phyloP scores from a whole-genome alignment of 306 rosid species.

The Medicago lupulina region DNA sequence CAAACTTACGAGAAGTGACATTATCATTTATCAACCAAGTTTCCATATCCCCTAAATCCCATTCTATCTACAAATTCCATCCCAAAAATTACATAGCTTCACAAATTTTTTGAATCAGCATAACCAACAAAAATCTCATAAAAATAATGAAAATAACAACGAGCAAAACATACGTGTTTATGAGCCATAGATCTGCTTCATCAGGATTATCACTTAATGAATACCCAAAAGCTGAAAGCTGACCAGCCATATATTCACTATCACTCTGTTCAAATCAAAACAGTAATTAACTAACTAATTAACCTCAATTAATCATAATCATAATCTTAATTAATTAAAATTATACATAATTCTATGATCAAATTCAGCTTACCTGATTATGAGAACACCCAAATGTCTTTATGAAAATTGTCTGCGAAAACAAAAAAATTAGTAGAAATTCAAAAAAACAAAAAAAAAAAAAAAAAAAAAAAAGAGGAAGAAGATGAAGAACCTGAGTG shows the following conservation, averaged over 20 bases:
- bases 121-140: background rate
- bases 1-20: background rate
- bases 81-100: background rate
- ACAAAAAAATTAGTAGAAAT: background rate
- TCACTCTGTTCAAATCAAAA: conserved; percentile 70
- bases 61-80: background rate
- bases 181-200: conserved; percentile 94
- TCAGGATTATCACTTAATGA: conserved; percentile 79
- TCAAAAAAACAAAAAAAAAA: background rate
- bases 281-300: background rate
- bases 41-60: background rate
- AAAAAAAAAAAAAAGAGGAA: background rate
- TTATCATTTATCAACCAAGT: background rate
- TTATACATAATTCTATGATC: background rate
- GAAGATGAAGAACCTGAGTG: conserved; percentile 62
- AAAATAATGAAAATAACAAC: background rate
- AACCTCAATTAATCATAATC: background rate
- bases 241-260: conserved; percentile 98
- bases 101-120: background rate
- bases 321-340: background rate
- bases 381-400: conserved; percentile 97
- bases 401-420: conserved; percentile 70
- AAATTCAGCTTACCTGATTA: conserved; percentile 62
- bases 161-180: conserved; percentile 72
- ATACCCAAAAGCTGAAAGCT: conserved; percentile 92